These are phyloP conservation scores for Tolypocladium amazonense DNA, from an alignment of 2,329 filamentous ascomycete genomes.

Conservation along the genomic window DNA sequence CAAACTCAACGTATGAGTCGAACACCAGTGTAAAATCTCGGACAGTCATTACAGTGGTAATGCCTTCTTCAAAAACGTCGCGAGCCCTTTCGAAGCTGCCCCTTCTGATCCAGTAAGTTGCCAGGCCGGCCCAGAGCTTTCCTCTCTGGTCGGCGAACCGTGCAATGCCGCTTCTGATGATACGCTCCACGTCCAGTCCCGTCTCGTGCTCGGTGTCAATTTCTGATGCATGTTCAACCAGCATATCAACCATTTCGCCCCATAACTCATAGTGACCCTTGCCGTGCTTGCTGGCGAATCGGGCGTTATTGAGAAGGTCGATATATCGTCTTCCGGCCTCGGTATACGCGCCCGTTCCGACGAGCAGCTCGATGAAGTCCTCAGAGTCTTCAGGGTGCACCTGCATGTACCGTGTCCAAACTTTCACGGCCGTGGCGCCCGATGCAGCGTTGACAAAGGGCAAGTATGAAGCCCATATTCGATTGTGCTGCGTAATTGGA, in stretches of 20 bases:
- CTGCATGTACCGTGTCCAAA: conserved; percentile 95
- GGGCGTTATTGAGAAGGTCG: conserved; percentile 78
- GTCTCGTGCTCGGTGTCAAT: conserved; percentile 71
- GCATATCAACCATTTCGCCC: conserved; percentile 92
- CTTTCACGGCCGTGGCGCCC: conserved; percentile 80
- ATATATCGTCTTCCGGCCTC: conserved; percentile 90
- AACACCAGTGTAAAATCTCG: conserved; percentile 95
- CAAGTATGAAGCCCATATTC: conserved; percentile 87
- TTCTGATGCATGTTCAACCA: conserved; percentile 82
- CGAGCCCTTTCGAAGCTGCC: conserved; percentile 87
- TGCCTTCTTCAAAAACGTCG: conserved; percentile 90
- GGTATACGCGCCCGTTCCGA: conserved; percentile 73
- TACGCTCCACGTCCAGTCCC: conserved; percentile 82
- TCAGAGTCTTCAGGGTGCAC: conserved; percentile 92
- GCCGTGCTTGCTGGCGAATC: conserved; percentile 83
- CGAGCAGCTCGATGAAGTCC: conserved; percentile 84
- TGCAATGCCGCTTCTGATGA: conserved; percentile 83
- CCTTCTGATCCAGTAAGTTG: conserved; percentile 91
- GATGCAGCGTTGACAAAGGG: conserved; percentile 86
- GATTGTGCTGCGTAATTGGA: conserved; percentile 88
- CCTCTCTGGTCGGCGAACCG: conserved; percentile 90
- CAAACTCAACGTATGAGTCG: conserved; percentile 92
- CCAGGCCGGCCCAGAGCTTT: conserved; percentile 88
- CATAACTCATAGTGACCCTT: conserved; percentile 95
- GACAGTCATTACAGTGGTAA: conserved; percentile 97